Evolutionary conservation across 441 rosid species (phyloP).

Genomic region (Euphorbia neoarborescens): DNA sequence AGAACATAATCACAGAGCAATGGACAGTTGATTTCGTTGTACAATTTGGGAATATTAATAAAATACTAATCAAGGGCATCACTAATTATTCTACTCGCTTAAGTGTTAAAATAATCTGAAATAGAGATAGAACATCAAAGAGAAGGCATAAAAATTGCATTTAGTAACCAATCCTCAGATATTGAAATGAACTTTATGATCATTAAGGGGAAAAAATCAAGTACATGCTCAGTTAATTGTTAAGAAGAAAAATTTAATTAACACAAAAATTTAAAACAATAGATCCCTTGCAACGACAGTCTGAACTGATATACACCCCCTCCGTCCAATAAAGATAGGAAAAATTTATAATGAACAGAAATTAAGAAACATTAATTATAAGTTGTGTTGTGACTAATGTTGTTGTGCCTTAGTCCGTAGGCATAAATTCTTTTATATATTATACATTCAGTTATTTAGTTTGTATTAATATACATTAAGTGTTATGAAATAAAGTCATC

Average conservation of each 20-base stretch:
- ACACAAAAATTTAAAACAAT: constrained; percentile 21
- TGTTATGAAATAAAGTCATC: too few species aligned
- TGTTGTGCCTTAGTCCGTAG: too few species aligned
- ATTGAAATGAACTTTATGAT: constrained; percentile 17
- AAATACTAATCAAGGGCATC: constrained; percentile 9
- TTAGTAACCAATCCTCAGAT: constrained; percentile 1
- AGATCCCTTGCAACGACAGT: constrained; percentile 30
- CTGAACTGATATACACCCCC: constrained; percentile 18
- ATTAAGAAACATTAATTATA: too few species aligned
- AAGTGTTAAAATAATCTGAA: not conserved
- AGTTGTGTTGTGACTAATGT: too few species aligned
- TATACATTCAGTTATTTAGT: too few species aligned
- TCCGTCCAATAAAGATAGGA: too few species aligned
- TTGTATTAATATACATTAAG: too few species aligned
- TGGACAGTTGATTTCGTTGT: too few species aligned
- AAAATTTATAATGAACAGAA: too few species aligned
- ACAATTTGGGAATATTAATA: too few species aligned
- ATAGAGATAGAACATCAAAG: constrained; percentile 6
- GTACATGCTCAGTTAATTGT: not conserved
- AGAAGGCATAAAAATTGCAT: constrained; percentile 12
- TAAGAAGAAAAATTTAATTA: constrained; percentile 11
- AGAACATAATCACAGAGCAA: too few species aligned
- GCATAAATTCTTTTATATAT: too few species aligned
- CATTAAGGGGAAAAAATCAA: constrained; percentile 16
- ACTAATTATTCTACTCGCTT: constrained; percentile 6